A percentile compares a stretch with the other conserved stretches of the same genome.
phyloP scores from a whole-genome alignment of 306 rosid genomes.

The Abrus pulchellus region DNA sequence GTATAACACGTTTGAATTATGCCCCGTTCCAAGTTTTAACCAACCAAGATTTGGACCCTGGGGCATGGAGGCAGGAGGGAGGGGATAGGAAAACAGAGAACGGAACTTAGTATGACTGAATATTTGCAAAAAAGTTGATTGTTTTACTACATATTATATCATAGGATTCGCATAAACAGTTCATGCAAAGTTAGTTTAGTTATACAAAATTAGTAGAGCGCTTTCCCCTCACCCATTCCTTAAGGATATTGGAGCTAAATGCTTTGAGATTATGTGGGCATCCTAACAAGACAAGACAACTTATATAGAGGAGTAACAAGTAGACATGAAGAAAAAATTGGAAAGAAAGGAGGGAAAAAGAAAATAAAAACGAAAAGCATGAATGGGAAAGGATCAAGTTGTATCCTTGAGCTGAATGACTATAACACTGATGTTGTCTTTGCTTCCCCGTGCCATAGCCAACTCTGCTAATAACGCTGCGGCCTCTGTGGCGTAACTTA shows the following conservation, averaged over 20 bases:
- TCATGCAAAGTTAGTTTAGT: no score
- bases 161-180: no score
- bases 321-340: background rate
- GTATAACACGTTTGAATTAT: no score
- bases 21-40: no score
- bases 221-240: background rate
- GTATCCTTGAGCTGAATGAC: slow-evolving; percentile 47
- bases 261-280: background rate
- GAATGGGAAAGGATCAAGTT: background rate
- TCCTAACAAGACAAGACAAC: slow-evolving; percentile 1
- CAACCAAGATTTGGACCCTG: no score
- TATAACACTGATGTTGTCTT: slow-evolving; percentile 69
- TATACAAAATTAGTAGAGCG: no score
- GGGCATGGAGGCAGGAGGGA: no score
- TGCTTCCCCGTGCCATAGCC: slow-evolving; percentile 78
- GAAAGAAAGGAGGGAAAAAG: background rate
- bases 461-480: slow-evolving; percentile 62
- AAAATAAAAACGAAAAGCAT: background rate
- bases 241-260: background rate
- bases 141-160: no score
- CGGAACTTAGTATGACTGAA: no score
- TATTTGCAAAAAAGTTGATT: no score
- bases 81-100: no score
- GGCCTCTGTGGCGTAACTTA: slow-evolving; percentile 40
- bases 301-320: background rate